Evolutionary conservation across 192 early-diverging fungal genomes (phyloP).

Genomic region (Coemansia sp.): DNA sequence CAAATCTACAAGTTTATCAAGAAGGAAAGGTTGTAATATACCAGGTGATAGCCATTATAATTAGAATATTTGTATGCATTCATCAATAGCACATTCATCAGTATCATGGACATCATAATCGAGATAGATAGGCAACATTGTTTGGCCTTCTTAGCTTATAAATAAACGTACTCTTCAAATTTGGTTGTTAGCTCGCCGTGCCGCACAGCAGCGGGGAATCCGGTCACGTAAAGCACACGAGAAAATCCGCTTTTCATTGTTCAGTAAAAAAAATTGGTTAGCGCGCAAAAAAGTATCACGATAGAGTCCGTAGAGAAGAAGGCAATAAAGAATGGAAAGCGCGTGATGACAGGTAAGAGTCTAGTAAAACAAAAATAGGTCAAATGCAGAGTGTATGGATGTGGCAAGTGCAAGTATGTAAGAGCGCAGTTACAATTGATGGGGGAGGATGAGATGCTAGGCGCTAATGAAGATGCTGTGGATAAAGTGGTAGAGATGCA

Average conservation of each 20-base stretch:
- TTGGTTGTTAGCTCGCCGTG: slow-evolving; percentile 33
- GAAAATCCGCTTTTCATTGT: slow-evolving; percentile 31
- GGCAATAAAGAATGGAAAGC: slow-evolving; percentile 1
- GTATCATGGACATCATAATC: neutral
- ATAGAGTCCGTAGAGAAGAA: neutral
- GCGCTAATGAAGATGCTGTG: slow-evolving; percentile 2
- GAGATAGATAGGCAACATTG: neutral
- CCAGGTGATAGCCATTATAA: neutral
- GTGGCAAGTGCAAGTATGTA: neutral
- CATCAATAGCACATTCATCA: neutral
- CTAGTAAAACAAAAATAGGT: neutral
- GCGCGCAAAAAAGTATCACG: neutral
- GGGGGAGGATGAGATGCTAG: neutral
- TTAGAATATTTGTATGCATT: neutral
- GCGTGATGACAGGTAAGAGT: neutral
- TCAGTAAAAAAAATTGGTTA: neutral
- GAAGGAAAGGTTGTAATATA: neutral
- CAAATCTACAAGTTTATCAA: slow-evolving; percentile 31
- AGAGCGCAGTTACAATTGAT: slow-evolving; percentile 2
- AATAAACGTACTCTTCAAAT: slow-evolving; percentile 46
- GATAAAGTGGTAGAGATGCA: neutral
- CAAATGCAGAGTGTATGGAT: neutral
- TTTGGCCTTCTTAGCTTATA: neutral
- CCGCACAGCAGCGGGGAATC: slow-evolving; percentile 27
- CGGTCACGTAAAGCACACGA: slow-evolving; percentile 35